phyloP scores from a whole-genome alignment of 106 monocot species.

The Apostasia shenzhenica region DNA sequence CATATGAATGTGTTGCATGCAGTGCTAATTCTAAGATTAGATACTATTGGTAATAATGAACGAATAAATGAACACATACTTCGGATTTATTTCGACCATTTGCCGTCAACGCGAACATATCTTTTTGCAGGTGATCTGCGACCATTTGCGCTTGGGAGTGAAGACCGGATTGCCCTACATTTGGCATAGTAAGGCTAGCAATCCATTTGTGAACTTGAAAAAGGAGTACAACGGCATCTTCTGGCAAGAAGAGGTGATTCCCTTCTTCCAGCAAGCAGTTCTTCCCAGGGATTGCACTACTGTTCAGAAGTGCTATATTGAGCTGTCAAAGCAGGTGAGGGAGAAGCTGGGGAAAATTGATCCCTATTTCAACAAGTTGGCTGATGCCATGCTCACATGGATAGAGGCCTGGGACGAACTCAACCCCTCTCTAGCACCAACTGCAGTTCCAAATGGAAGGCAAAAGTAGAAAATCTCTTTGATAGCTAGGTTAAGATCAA shows the following conservation, averaged over 20 bases:
- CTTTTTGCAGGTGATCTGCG: slow-evolving; percentile 32
- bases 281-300: slow-evolving; percentile 36
- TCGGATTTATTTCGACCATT: no score
- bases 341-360: slow-evolving; percentile 33
- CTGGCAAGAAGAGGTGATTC: slow-evolving; percentile 49
- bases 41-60: no score
- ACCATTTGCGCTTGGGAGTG: slow-evolving; percentile 37
- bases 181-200: slow-evolving; percentile 53
- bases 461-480: not conserved
- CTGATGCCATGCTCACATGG: slow-evolving; percentile 48
- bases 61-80: no score
- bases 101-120: no score
- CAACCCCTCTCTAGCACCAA: slow-evolving; percentile 15
- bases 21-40: no score
- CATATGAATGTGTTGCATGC: no score
- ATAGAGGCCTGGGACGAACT: slow-evolving; percentile 46
- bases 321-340: slow-evolving; percentile 33
- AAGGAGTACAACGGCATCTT: slow-evolving; percentile 44
- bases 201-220: slow-evolving; percentile 38
- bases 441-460: slow-evolving; percentile 4
- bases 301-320: slow-evolving; percentile 32
- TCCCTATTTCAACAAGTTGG: slow-evolving; percentile 35
- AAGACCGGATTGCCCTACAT: slow-evolving; percentile 46
- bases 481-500: no score
- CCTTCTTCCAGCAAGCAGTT: slow-evolving; percentile 31